Base-by-base conservation (phyloP, 2,329 filamentous ascomycete species). In the Xylariaceae sp. region DNA sequence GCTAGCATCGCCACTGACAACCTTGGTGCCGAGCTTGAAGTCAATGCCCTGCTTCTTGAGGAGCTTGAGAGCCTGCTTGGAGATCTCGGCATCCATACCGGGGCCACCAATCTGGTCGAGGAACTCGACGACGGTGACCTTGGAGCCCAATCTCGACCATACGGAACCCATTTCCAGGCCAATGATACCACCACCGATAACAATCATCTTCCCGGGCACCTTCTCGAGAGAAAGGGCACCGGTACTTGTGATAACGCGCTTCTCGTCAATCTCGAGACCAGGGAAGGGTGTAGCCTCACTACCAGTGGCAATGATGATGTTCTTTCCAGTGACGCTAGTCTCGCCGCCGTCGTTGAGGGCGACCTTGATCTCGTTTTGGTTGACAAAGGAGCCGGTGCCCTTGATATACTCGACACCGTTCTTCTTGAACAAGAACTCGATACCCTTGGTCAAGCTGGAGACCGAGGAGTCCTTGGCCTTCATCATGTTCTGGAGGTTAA, bases 401-500 rank as follows among this genome's bases (percentile, higher is more conserved):
- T 96, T 96, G 77, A 97, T 81, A 75, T 97, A 99, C 72, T 97
- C 91, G 64, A 96, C 94, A 61, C 90, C 89, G 78, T 99, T 99
- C 83, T 99, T 97, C 86, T 97, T 97, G 77, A 99, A 87, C 61
- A 99, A 80, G 72, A 92, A 99, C 75, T 99, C 94, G 63, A 99
- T 88, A 72, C 94, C 94, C 80, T 97, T 97, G 63, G 94, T 99
- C 64, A 99, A 78, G 48, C 91, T 85, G 41, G 78, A 74, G 60
- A 99, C 94, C 50, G 94, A 95, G 37, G 85, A 87, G 50, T 99
- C 92, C 79, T 99, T 99, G 57, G 94, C 91, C 79, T 96, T 95
- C 91, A 99, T 96, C 84, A 99, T 91, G 73, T 94, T 86, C 68
- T 79, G 75, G 45, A 99, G 82, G 80, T 99, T 96, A 71, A 99